A percentile compares a stretch with the other conserved stretches of the same genome.
phyloP scores from a whole-genome alignment of 768 basidiomycete genomes.

The Scleroderma bovista region DNA sequence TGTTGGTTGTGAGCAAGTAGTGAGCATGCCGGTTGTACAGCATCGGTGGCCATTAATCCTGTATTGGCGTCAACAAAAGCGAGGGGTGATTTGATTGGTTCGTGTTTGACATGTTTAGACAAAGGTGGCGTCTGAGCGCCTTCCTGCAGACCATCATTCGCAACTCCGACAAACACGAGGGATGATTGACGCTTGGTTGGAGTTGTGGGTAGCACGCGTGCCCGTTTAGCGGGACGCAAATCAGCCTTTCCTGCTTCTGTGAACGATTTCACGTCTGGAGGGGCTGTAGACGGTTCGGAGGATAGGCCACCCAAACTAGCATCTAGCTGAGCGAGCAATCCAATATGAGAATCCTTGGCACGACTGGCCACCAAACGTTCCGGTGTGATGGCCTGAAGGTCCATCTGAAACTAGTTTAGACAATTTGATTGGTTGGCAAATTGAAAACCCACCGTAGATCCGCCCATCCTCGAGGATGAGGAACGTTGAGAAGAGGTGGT shows the following conservation, averaged over 20 bases:
- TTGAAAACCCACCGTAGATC: background rate
- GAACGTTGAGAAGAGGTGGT: slow-evolving; percentile 9
- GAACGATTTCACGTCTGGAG: background rate
- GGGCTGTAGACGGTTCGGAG: background rate
- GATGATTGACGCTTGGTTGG: slow-evolving; percentile 35
- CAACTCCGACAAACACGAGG: slow-evolving; percentile 14
- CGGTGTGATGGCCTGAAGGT: background rate
- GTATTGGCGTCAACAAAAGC: slow-evolving; percentile 15
- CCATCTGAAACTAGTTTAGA: background rate
- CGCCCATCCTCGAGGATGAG: background rate
- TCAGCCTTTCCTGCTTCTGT: background rate
- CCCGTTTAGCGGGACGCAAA: slow-evolving; percentile 22
- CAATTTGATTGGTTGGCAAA: background rate
- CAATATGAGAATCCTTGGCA: background rate
- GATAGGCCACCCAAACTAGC: background rate
- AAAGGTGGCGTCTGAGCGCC: background rate
- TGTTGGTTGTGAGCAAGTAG: background rate
- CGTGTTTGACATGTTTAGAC: slow-evolving; percentile 23
- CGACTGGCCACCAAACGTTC: background rate
- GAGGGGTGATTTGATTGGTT: slow-evolving; percentile 22
- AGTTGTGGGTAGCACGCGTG: slow-evolving; percentile 24
- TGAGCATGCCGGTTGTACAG: background rate
- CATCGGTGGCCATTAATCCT: background rate
- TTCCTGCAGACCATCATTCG: slow-evolving; percentile 1
- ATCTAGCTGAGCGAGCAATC: slow-evolving; percentile 4